Percentiles rank a stretch among this genome's conserved stretches.
Conservation (phyloP, 1,284 basidiomycete species). For the Hemileia vastatrix region DNA sequence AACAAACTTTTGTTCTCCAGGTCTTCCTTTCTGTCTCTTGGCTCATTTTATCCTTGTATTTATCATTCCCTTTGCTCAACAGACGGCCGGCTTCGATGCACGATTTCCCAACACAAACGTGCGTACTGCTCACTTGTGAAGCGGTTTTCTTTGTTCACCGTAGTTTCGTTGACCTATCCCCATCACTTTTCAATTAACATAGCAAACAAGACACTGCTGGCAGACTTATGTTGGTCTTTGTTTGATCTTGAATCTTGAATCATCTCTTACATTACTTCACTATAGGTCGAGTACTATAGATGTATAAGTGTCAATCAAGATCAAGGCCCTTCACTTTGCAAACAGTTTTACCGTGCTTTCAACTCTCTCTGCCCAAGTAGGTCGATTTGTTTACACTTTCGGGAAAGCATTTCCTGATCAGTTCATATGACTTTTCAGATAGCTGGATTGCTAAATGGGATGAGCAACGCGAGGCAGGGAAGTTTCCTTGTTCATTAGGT, state of each 20-base stretch:
- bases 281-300: constrained; percentile 27
- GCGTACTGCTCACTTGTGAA: constrained; percentile 1
- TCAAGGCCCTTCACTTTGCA: not conserved
- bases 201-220: constrained; percentile 47
- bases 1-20: no score
- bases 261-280: no score
- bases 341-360: not conserved
- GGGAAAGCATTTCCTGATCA: not conserved
- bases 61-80: constrained; percentile 68
- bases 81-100: constrained; percentile 77
- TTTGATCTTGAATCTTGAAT: no score
- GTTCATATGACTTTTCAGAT: not conserved
- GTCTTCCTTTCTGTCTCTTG: no score
- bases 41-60: no score
- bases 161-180: no score
- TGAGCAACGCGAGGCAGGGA: constrained; percentile 81
- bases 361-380: constrained; percentile 34
- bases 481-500: constrained; percentile 56
- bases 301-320: no score
- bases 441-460: constrained; percentile 71
- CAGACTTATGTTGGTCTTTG: constrained; percentile 71
- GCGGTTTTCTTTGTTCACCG: not conserved
- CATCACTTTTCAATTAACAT: not conserved
- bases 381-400: not conserved
- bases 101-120: constrained; percentile 84